Evolutionary conservation across 2,329 filamentous ascomycete species (phyloP), one percentile per base, ranked within the genome.

Genomic region (Sporothrix dimorphospora): DNA sequence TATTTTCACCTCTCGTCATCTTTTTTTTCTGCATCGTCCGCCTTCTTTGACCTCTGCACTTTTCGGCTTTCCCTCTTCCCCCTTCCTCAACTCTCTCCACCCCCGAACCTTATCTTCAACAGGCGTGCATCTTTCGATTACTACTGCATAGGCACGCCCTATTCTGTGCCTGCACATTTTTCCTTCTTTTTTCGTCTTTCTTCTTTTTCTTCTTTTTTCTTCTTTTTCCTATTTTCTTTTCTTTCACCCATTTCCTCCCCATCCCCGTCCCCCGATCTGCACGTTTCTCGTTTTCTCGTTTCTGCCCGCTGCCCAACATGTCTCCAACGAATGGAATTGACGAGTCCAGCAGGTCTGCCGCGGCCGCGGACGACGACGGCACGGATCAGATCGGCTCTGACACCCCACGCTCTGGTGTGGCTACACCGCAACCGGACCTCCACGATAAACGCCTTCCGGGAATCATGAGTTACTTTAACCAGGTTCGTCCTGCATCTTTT

Each of bases 391-490:
- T 94, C 81, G 93, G 93, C 80, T 92, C 92, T 81, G 92, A 93
- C 78, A 94, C 93, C 70, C 96, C 94, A 78, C 92, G 94, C 79
- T 97, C 94, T 77, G 94, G 94, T 79, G 89, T 97, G 81, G 92
- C 94, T 76, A 99, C 96, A 75, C 96, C 96, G 77, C 92, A 94
- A 79, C 96, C 96, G 77, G 95, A 98, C 83, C 91, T 92, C 75
- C 91, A 92, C 79, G 96, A 99, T 85, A 98, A 97, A 85, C 92
- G 96, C 83, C 87, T 97, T 80, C 96, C 96, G 77, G 93, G 94
- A 81, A 97, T 98, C 85, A 92, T 96, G 88, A 97, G 92, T 87
- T 98, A 96, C 87, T 97, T 98, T 88, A 92, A 92, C 86, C 96
- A 99, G 95, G 96, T 99, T 97, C 91, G 96, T 98, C 88, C 89